Evolutionary conservation across 768 basidiomycete species (phyloP), one percentile per base, ranked within the genome.

Genomic region (Rickenella mellea): DNA sequence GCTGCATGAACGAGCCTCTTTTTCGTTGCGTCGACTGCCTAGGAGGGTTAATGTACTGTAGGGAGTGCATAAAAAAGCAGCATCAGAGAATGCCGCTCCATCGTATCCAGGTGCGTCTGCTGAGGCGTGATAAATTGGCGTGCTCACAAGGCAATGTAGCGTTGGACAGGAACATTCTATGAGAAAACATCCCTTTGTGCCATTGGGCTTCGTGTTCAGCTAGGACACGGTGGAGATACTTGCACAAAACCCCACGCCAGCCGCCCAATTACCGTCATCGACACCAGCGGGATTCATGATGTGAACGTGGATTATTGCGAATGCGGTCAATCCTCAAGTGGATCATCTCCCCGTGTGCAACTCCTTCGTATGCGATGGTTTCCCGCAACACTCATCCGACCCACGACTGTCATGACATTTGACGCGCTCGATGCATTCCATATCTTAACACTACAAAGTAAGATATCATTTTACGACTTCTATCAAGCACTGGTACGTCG

Each of bases 271-370:
- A 39, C 38, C 2, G 44, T 68, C 12, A 41, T 68, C 37, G 50
- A 63, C 41, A 45, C 33, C 0, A 49, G 51, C 39, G 62, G 59
- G 0, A 53, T 68, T 14, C 64, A 65, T 39, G 26, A 47, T 2
- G 54, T 66, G 3, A 41, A 25, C 4, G 26, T 66, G 1, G 48
- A 57, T 40, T 66, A 56, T 41, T 67, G 66, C 41, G 48, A 46
- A 2, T 68, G 65, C 46, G 45, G 49, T 5, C 32, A 45, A 29
- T 3, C 27, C 15, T 8, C 22, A 6, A 21, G 32, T 21, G 6
- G 5, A 6, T n/a, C 15, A 35, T 6, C 12, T 27, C 43, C 38
- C 17, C 10, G 4, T 6, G 22, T 45, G 14, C 65, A 70, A 33
- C 55, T 71, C 0, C 52, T 70, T 0, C 55, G 58, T 21, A 22